Evolutionary conservation across 495 filamentous ascomycete species (phyloP), one percentile per base, ranked within the genome.

Genomic region (Sporormia fimetaria): DNA sequence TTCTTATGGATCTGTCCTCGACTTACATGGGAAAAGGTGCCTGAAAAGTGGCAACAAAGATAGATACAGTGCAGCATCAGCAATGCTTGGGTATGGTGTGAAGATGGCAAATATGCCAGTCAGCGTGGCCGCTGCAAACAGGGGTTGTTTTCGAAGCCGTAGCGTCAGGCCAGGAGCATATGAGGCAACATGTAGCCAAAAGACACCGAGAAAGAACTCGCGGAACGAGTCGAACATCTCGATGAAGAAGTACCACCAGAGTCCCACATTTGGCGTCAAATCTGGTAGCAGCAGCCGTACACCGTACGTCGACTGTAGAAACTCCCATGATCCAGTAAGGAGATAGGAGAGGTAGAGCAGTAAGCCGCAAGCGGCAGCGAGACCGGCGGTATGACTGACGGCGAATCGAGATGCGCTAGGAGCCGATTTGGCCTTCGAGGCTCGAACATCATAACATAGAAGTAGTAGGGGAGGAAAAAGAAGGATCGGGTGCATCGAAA

Each of bases 231-330:
- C 90, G 58, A 98, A 98, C 76, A 98, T 98, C 63, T 98, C 90
- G 52, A 88, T 92, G 64, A 98, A 96, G 63, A 96, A 98, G 64
- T 98, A 98, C 90, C 90, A 98, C 90, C 90, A 98, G 0, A 98
- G 70, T 1, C 90, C 90, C 26, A 92, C 78, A 49, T 96, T 98
- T 16, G 90, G 90, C 0, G 88, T 88, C 29, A 98, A 67, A 62
- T 96, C 92, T 1, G 87, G 87, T 3, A 98, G 75, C 3, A 90
- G 74, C 10, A 98, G 69, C 51, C 88, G 86, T 18, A 93, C 81
- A 40, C 87, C 85, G 57, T 98, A 98, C 1, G 88, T 94, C 8
- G 86, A 83, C 2, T 71, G 64, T 4, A 96, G 62, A 56, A 95
- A 96, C 36, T 87, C 76, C 73, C 80, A 86, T 23, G 72, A 70